Evolutionary conservation across 225 moss, liverwort and hornwort species (phyloP), one percentile per base, ranked within the genome.

Genomic region (Marchantia polymorpha): DNA sequence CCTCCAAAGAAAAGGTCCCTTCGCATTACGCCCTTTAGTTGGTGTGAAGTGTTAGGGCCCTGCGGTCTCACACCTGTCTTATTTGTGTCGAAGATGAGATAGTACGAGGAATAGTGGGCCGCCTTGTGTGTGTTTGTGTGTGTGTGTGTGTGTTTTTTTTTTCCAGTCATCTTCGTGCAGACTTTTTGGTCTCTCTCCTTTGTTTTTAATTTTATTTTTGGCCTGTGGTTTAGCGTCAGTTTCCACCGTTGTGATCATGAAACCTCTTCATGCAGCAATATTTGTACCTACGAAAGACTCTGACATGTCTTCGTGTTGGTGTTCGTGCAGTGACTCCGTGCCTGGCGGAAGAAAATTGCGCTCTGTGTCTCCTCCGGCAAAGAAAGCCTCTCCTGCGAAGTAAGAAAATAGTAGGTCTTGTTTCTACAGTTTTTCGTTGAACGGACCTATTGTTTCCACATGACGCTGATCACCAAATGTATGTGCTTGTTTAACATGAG

Each of bases 301-400:
- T 17, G 17, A 59, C 20, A 7, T 58, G 16, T 13, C 74, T 75
- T 52, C 52, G 56, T 52, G 23, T 73, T 19, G 19, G 10, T n/a
- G 51, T 46, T 59, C 54, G 78, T 82, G 84, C 89, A 93, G 92
- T 86, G 92, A 89, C 68, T 52, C 87, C 9, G 83, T 55, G 48
- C 82, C 90, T 12, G 88, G 74, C 61, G 86, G 83, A 78, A 93
- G 88, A 82, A 99, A 95, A 84, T 60, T 69, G 29, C 87, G 84
- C 20, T 81, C 92, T 23, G 84, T 82, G 4, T 87, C 94, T 4
- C 92, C 91, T 0, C 81, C 88, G 15, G 75, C 84, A 5, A 91
- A 87, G 85, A 94, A 93, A 76, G 71, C 89, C 47, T 97, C 96
- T 78, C 96, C 94, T 14, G 86, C 87, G 19, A 92, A 86, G 91